Base-by-base conservation (phyloP, 495 filamentous ascomycete genomes). In the Aspergillus kassunensis region DNA sequence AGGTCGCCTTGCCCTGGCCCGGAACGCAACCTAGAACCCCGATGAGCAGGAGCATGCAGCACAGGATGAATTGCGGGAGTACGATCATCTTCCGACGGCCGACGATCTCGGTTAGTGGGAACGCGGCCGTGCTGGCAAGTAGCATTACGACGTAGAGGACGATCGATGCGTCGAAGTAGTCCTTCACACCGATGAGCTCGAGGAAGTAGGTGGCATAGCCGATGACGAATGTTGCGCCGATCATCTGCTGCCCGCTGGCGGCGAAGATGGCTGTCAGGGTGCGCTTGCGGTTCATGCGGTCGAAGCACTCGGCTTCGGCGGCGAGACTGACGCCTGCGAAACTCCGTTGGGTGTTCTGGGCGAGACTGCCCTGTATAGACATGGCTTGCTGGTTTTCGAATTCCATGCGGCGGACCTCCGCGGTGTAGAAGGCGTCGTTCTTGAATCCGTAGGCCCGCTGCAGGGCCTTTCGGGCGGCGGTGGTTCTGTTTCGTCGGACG, bases 121-220 rank as follows among this genome's bases (percentile, higher is more conserved):
- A 61, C 9, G 59, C 59, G 11, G 53, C 43, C 27, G 55, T 49
- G 35, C 50, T 58, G 24, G 55, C 48, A 10, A 61, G 43, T 9
- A 61, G 33, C 59, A 61, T 61, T 29, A 61, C 44, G 6, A 61
- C 34, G 41, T 61, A 61, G 31, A 61, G 20, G 9, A 47, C 43
- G 0, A 54, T n/a, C 10, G 56, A 60, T 8, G 60, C 54, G 21
- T 55, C 40, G 45, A 62, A 62, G 33, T 59, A 59, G 35, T 57
- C 50, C 19, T 52, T 59, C 8, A 62, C 47, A 25, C 49, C 42
- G 31, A 62, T 62, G 15, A 59, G 29, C 25, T 62, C 50, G 12
- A 62, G 44, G 24, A 62, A 62, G 34, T 62, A 62, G 19, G 60
- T 62, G 19, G 60, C 54, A 34, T 62, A 55, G 45, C 60, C 60